Conservation (phyloP, 495 filamentous ascomycete genomes). For the Aspergillus haitiensis region DNA sequence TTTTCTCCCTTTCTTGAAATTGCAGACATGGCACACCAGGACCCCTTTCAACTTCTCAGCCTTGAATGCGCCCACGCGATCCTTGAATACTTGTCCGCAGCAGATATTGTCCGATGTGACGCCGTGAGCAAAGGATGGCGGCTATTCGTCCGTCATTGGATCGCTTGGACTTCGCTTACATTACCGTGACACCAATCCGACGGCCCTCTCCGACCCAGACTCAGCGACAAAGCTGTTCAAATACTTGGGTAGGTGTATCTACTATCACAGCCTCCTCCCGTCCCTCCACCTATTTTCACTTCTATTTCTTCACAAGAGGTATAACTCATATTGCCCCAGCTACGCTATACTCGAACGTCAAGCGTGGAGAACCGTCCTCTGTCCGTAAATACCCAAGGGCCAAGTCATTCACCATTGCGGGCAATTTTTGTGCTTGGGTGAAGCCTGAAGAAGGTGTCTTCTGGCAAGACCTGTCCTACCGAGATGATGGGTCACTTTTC, state of each 20-base stretch:
- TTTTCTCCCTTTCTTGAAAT: background rate
- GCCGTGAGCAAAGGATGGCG: slow-evolving; percentile 1
- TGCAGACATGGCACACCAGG: background rate
- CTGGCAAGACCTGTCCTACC: background rate
- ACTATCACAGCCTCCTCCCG: background rate
- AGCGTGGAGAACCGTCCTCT: background rate
- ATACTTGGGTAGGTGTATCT: background rate
- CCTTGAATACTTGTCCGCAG: background rate
- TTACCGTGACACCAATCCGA: background rate
- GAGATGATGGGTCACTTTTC: background rate
- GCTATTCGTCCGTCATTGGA: slow-evolving; percentile 2
- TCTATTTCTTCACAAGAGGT: background rate
- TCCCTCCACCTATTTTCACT: background rate
- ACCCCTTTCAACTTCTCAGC: slow-evolving; percentile 1
- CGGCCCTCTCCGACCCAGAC: background rate
- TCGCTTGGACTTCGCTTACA: slow-evolving; percentile 5
- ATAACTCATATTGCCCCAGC: background rate
- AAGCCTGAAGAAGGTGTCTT: background rate
- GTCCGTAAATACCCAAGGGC: background rate
- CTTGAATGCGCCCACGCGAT: slow-evolving; percentile 6
- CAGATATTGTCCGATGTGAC: slow-evolving; percentile 1
- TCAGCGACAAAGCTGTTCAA: background rate
- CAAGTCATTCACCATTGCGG: background rate
- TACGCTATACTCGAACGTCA: background rate
- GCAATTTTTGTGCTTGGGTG: background rate